Evolutionary conservation across 2,329 filamentous ascomycete species (phyloP), one percentile per base, ranked within the genome.

Genomic region (Pyrenophora graminea): DNA sequence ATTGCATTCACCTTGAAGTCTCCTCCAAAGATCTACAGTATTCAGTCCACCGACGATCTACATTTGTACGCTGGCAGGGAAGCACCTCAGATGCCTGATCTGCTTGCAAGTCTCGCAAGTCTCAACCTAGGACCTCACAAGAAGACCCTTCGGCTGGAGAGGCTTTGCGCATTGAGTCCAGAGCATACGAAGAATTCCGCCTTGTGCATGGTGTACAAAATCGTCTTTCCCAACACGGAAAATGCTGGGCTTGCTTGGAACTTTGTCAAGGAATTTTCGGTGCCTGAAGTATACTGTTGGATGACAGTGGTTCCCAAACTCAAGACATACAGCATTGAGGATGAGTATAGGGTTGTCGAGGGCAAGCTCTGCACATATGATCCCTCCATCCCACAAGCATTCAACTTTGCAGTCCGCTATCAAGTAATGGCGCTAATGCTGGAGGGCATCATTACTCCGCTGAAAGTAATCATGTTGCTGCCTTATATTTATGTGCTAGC

Each of bases 271-370:
- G 71, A 13, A 43, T 59, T 1, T 67, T 68, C 39, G 47, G 68
- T 61, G 19, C 39, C 55, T 2, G 51, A 53, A 4, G 21, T 36
- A 6, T 45, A 64, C 32, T 54, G 37, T 9, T 62, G 58, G 58
- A 63, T 48, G 27, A 55, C 40, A 0, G 52, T 48, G 44, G 31
- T 47, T 56, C 1, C 59, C 83, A 49, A 73, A 82, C 4, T 89
- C 85, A 55, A 66, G 72, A 0, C 63, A 86, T 1, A 75, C 83
- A 5, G 88, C 85, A 59, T 63, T n/a, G 61, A 86, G 89, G 18
- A 18, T 2, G 63, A 69, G 58, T 73, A 89, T 4, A 80, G 87
- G 43, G 80, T 79, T 13, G 71, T 92, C 4, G 83, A 85, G 0
- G 77, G 80, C 61, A 88, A 88, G 58, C 67, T 64, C 8, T 19